A percentile compares a stretch with the other conserved stretches of the same genome.
These are phyloP conservation scores for Solanum corneliomulleri DNA, from an alignment of 257 asterid species.

Conservation along the genomic window DNA sequence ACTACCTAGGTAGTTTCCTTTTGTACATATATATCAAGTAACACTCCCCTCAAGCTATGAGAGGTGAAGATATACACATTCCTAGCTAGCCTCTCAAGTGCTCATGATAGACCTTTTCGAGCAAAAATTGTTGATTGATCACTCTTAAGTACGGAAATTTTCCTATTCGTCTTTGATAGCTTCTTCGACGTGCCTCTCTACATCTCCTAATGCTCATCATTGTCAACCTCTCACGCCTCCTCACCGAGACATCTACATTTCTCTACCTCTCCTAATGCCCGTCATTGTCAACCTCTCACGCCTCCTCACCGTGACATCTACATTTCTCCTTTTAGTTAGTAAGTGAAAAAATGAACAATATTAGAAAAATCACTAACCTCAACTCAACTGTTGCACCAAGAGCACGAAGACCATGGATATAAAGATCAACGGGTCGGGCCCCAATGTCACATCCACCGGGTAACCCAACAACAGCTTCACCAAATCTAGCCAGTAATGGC, in stretches of 20 bases:
- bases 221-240: not conserved
- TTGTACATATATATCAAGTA: not conserved
- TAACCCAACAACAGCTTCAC: slow-evolving; percentile 25
- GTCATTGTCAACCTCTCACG: not conserved
- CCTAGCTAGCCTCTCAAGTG: not conserved
- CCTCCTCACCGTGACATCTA: not conserved
- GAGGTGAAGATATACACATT: not conserved
- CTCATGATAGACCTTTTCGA: not conserved
- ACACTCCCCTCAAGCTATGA: not conserved
- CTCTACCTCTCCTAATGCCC: not conserved
- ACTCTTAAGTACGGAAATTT: not conserved
- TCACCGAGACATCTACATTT: not conserved
- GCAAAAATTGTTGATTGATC: not conserved
- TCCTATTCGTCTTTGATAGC: not conserved
- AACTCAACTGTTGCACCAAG: slow-evolving; percentile 33
- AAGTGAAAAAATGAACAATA: not conserved
- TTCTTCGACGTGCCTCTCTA: not conserved
- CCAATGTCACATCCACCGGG: slow-evolving; percentile 42
- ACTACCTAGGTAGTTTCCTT: not conserved
- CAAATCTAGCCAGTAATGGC: slow-evolving; percentile 30
- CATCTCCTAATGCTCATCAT: not conserved
- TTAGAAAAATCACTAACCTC: slow-evolving; percentile 12
- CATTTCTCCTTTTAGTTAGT: not conserved
- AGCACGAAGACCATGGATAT: slow-evolving; percentile 23
- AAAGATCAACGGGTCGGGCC: slow-evolving; percentile 28